phyloP scores from a whole-genome alignment of 805 yeast genomes.

The Cyberlindnera euphorbiae region DNA sequence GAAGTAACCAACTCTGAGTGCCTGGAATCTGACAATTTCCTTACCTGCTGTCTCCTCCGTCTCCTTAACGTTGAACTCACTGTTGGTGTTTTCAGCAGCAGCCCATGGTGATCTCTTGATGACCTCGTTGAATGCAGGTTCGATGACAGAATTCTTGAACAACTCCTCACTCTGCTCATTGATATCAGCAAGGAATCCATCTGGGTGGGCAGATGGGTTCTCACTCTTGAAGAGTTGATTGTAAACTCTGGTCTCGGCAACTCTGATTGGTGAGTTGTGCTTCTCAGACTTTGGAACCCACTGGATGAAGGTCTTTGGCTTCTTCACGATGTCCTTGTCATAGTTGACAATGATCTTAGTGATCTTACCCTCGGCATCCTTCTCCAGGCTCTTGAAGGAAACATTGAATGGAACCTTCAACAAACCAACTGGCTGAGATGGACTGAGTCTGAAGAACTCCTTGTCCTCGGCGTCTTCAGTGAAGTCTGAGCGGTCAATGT shows the following conservation, averaged over 20 bases:
- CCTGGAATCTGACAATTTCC: conserved; percentile 96
- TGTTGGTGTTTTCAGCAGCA: conserved; percentile 46
- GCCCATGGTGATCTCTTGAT: conserved; percentile 72
- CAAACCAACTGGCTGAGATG: conserved; percentile 91
- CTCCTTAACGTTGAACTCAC: conserved; percentile 70
- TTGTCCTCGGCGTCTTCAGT: conserved; percentile 50
- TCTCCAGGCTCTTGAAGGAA: conserved; percentile 63
- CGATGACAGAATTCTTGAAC: conserved; percentile 62
- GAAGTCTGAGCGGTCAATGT: conserved; percentile 87
- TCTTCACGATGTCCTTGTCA: conserved; percentile 51
- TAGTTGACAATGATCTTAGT: conserved; percentile 73
- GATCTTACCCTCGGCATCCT: conserved; percentile 57
- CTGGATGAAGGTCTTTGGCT: conserved; percentile 93
- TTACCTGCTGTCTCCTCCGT: conserved; percentile 48
- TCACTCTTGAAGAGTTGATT: conserved; percentile 86
- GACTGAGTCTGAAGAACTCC: conserved; percentile 91
- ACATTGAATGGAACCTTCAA: conserved; percentile 86
- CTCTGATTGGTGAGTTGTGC: conserved; percentile 55
- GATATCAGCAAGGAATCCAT: conserved; percentile 81
- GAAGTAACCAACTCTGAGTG: conserved; percentile 93
- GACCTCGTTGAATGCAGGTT: conserved; percentile 69
- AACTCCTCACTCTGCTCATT: conserved; percentile 75
- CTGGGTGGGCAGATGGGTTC: conserved; percentile 85
- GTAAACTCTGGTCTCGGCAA: conserved; percentile 80
- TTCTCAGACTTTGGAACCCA: conserved; percentile 80